phyloP scores from a whole-genome alignment of 495 filamentous ascomycete genomes.

The Clavariopsis aquatica region DNA sequence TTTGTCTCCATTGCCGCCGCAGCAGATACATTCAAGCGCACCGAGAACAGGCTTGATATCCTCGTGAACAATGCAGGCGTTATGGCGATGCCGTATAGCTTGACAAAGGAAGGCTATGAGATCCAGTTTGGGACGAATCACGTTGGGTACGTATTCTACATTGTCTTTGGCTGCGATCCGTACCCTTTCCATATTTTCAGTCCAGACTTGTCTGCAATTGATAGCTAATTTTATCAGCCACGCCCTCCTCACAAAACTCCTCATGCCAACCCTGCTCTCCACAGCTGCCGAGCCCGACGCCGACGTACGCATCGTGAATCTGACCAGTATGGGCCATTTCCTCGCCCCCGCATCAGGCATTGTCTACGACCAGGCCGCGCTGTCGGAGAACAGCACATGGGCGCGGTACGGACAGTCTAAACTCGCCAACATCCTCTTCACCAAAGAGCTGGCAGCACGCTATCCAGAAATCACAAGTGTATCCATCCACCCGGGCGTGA shows the following conservation, averaged over 20 bases:
- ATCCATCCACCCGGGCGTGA: slow-evolving; percentile 52
- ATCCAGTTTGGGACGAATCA: slow-evolving; percentile 56
- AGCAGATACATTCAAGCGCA: slow-evolving; percentile 45
- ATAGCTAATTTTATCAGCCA: too few species aligned
- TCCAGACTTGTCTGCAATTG: too few species aligned
- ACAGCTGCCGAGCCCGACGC: slow-evolving; percentile 30
- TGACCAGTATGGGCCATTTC: slow-evolving; percentile 29
- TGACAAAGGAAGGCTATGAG: slow-evolving; percentile 51
- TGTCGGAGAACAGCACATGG: slow-evolving; percentile 50
- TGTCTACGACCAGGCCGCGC: slow-evolving; percentile 21
- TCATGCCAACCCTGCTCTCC: slow-evolving; percentile 28
- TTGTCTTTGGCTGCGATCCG: too few species aligned
- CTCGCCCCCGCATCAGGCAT: slow-evolving; percentile 28
- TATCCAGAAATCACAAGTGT: slow-evolving; percentile 49
- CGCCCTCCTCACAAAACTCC: slow-evolving; percentile 36
- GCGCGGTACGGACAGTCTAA: slow-evolving; percentile 38
- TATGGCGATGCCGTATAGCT: slow-evolving; percentile 30
- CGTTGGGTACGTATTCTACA: too few species aligned
- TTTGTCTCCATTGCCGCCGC: slow-evolving; percentile 51
- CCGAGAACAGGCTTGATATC: slow-evolving; percentile 41
- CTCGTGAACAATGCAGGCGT: slow-evolving; percentile 41
- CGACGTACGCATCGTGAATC: slow-evolving; percentile 40
- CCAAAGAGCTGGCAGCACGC: slow-evolving; percentile 11
- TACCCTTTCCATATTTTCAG: too few species aligned
- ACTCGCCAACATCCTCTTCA: slow-evolving; percentile 39